These are phyloP conservation scores for Entonaema liquescens DNA, from an alignment of 495 filamentous ascomycete species.

Conservation along the genomic window DNA sequence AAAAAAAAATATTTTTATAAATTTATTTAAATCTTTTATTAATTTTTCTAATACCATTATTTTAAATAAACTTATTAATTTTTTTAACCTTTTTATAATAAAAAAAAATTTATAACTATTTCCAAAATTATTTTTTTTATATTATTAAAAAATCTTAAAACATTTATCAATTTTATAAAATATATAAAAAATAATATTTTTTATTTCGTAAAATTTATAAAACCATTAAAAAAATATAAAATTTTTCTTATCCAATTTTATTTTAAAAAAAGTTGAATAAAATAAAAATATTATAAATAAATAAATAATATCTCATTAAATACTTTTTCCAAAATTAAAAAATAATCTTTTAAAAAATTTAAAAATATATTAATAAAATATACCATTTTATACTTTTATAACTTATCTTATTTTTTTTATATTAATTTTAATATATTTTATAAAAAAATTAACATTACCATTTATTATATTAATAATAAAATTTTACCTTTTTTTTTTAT, in stretches of 20 bases:
- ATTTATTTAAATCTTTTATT: slow-evolving; percentile 3
- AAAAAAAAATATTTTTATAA: slow-evolving; percentile 9
- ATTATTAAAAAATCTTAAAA: slow-evolving; percentile 7
- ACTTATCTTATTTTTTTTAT: not conserved
- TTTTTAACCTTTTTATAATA: too few species aligned
- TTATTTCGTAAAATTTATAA: not conserved
- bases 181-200: slow-evolving; percentile 9
- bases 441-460: not conserved
- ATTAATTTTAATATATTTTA: slow-evolving; percentile 8
- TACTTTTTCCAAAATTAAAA: not conserved
- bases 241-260: not conserved
- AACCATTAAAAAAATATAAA: slow-evolving; percentile 6
- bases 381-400: slow-evolving; percentile 7
- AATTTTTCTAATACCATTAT: slow-evolving; percentile 6
- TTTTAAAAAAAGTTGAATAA: not conserved
- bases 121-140: slow-evolving; percentile 1
- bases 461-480: slow-evolving; percentile 10
- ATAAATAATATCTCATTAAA: not conserved
- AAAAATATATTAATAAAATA: not conserved
- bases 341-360: not conserved
- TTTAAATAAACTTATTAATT: too few species aligned
- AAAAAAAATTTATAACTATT: not conserved
- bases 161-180: slow-evolving; percentile 4
- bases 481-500: not conserved
- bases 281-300: not conserved